Evolutionary conservation across 2,329 filamentous ascomycete species (phyloP).

Genomic region (Aspergillus sp.): DNA sequence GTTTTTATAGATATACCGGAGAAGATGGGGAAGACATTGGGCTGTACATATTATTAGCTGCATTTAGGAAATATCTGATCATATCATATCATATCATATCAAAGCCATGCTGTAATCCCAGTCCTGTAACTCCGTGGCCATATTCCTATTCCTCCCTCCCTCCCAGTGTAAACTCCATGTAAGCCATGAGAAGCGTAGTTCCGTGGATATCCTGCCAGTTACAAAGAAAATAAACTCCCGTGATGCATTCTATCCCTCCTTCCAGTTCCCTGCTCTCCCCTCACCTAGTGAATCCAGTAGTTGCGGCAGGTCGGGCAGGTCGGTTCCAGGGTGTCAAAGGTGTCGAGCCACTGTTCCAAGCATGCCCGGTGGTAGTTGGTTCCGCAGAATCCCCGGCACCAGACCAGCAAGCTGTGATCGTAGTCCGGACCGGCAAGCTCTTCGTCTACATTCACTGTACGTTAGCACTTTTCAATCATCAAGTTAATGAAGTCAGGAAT

Average conservation of each 20-base stretch:
- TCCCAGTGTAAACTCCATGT: background rate
- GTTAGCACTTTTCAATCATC: no score
- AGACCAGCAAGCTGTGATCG: slow-evolving; percentile 6
- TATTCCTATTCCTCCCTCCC: no score
- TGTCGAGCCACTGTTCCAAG: slow-evolving; percentile 13
- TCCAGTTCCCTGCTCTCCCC: background rate
- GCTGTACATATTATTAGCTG: background rate
- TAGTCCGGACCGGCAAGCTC: background rate
- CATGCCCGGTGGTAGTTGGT: slow-evolving; percentile 21
- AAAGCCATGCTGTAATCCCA: background rate
- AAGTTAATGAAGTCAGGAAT: no score
- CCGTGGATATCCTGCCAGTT: background rate
- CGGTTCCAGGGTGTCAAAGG: background rate
- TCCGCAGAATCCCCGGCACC: slow-evolving; percentile 21
- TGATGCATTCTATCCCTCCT: background rate
- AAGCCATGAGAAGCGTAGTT: background rate
- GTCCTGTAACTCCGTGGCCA: background rate
- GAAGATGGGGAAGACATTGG: no score
- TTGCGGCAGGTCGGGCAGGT: slow-evolving; percentile 21
- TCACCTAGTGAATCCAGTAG: slow-evolving; percentile 9
- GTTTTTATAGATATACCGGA: background rate
- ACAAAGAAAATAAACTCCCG: background rate
- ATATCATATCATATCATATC: background rate
- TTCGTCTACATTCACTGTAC: background rate
- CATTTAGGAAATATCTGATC: background rate